Evolutionary conservation across 2,329 filamentous ascomycete species (phyloP).

Genomic region (Sclerotinia spermophila): DNA sequence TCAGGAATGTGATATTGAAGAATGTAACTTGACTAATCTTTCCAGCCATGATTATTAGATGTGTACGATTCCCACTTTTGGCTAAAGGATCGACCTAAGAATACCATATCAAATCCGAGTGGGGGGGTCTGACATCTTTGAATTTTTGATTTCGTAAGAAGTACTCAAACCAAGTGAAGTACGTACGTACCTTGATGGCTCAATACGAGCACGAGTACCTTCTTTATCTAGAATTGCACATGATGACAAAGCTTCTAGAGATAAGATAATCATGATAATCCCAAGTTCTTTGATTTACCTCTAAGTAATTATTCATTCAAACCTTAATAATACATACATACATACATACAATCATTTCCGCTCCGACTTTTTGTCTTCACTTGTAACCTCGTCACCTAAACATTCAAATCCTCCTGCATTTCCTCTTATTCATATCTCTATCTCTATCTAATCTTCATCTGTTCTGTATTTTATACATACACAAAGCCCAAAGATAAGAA

Average conservation of each 20-base stretch:
- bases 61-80: neutral
- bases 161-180: neutral
- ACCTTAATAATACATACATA: too few relatives aligned
- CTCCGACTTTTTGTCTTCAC: neutral
- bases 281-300: neutral
- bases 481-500: neutral
- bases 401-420: neutral
- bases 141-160: neutral
- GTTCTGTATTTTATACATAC: neutral
- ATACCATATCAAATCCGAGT: neutral
- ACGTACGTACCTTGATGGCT: neutral
- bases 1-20: neutral
- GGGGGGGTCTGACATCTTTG: neutral
- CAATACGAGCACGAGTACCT: neutral
- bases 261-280: neutral
- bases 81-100: neutral
- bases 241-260: neutral
- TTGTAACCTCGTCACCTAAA: neutral
- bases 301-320: neutral
- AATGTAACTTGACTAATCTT: neutral
- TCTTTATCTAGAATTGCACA: neutral
- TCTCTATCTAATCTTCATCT: neutral
- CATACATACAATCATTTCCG: neutral
- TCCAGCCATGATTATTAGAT: neutral
- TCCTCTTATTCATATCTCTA: neutral